These are phyloP conservation scores for Grosmannia clavigera DNA, from an alignment of 2,329 filamentous ascomycete genomes.

Conservation along the genomic window DNA sequence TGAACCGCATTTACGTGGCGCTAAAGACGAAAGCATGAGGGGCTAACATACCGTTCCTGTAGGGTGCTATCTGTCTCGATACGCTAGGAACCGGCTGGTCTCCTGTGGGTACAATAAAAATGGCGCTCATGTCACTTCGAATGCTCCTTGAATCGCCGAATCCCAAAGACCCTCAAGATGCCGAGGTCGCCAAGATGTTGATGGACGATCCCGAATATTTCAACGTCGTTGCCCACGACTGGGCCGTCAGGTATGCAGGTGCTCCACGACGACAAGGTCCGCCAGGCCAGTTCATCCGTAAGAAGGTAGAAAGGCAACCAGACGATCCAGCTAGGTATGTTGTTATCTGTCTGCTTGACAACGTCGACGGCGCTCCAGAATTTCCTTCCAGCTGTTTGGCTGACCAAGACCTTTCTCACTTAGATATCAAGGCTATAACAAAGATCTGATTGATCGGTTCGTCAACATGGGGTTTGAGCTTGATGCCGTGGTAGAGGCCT, in stretches of 20 bases:
- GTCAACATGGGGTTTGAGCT: conserved; percentile 85
- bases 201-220: conserved; percentile 68
- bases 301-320: conserved; percentile 39
- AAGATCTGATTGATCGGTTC: conserved; percentile 70
- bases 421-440: conserved; percentile 82
- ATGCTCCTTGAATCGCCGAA: conserved; percentile 88
- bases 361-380: background rate
- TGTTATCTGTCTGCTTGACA: background rate
- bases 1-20: background rate
- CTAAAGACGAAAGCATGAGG: background rate
- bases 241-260: conserved; percentile 73
- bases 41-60: conserved; percentile 9
- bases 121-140: conserved; percentile 82
- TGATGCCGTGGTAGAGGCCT: conserved; percentile 74
- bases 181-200: conserved; percentile 86
- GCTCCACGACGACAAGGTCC: conserved; percentile 43
- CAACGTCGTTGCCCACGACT: conserved; percentile 71
- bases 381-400: background rate
- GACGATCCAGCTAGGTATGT: conserved; percentile 36
- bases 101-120: conserved; percentile 92
- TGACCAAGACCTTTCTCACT: background rate
- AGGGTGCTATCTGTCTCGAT: conserved; percentile 96
- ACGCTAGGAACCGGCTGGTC: conserved; percentile 86
- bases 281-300: conserved; percentile 31
- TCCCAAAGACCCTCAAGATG: conserved; percentile 92